Evolutionary conservation across 305 asterid genomes (phyloP).

Genomic region (Rubia balearica): DNA sequence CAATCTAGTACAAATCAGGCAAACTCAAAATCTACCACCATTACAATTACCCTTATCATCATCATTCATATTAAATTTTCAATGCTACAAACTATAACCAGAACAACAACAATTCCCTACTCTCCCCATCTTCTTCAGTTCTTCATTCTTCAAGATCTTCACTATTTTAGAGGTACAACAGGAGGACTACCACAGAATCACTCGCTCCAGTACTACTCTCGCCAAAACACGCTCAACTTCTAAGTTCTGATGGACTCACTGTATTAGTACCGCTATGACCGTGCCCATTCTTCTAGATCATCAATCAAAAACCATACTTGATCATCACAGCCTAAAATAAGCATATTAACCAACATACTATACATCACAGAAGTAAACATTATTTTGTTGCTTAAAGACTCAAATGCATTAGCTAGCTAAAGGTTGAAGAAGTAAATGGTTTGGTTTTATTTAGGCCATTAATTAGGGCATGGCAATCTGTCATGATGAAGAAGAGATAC

Average conservation of each 20-base stretch:
- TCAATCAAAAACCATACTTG: neutral
- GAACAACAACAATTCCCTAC: slow-evolving; percentile 10
- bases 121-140: neutral
- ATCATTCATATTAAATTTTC: slow-evolving; percentile 14
- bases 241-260: too few relatives aligned
- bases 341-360: neutral
- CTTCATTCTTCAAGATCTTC: slow-evolving; percentile 5
- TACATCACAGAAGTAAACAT: slow-evolving; percentile 5
- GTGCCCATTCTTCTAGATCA: neutral
- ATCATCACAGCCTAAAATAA: slow-evolving; percentile 6
- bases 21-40: neutral
- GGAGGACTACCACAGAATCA: too few relatives aligned
- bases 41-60: slow-evolving; percentile 6
- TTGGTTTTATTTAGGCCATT: slow-evolving; percentile 5
- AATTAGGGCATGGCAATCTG: slow-evolving; percentile 8
- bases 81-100: slow-evolving; percentile 14
- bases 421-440: slow-evolving; percentile 1
- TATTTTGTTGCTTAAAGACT: slow-evolving; percentile 9
- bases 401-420: slow-evolving; percentile 9
- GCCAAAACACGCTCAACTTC: too few relatives aligned
- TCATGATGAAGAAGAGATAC: slow-evolving; percentile 16
- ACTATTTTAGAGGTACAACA: too few relatives aligned
- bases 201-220: too few relatives aligned
- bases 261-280: neutral
- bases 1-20: too few relatives aligned